Evolutionary conservation across 2,329 filamentous ascomycete species (phyloP).

Genomic region (Tolypocladium ophioglossoides): DNA sequence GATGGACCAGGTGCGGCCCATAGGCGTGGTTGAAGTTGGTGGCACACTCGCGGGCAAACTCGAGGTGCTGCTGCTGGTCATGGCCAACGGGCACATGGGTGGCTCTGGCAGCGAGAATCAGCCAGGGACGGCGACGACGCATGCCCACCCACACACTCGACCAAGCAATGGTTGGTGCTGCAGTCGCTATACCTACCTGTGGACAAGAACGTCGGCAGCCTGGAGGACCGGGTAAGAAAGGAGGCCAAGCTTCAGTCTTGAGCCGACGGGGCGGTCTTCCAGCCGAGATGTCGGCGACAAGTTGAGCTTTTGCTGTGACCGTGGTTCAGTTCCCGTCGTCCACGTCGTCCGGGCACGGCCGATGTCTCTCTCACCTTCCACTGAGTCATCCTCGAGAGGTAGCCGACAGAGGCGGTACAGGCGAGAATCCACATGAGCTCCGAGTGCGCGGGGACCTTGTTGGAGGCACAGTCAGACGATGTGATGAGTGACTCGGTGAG

Average conservation of each 20-base stretch:
- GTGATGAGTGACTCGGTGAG: background rate
- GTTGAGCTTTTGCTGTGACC: constrained; percentile 59
- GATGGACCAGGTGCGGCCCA: constrained; percentile 50
- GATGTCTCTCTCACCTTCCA: constrained; percentile 66
- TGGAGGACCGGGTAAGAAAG: constrained; percentile 96
- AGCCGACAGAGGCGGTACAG: constrained; percentile 83
- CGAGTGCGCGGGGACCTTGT: constrained; percentile 62
- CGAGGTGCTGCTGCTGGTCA: constrained; percentile 87
- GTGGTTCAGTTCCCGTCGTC: background rate
- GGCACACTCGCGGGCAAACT: constrained; percentile 80
- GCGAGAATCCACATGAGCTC: constrained; percentile 97
- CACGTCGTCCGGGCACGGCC: background rate
- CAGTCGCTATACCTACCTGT: constrained; percentile 39
- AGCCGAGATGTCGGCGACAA: constrained; percentile 47
- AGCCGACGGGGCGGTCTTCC: constrained; percentile 47
- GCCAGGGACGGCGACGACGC: background rate
- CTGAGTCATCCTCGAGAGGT: constrained; percentile 96
- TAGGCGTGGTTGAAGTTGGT: constrained; percentile 77
- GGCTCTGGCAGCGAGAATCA: constrained; percentile 37
- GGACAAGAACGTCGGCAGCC: constrained; percentile 86
- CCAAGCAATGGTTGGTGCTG: background rate
- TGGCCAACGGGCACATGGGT: constrained; percentile 96
- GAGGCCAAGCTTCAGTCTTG: constrained; percentile 68
- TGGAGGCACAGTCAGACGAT: background rate
- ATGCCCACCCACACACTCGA: background rate